A percentile compares a stretch with the other conserved stretches of the same genome.
Evolutionary conservation across 371 early-diverging fungal species (phyloP).

Genomic region (Mucor racemosus): DNA sequence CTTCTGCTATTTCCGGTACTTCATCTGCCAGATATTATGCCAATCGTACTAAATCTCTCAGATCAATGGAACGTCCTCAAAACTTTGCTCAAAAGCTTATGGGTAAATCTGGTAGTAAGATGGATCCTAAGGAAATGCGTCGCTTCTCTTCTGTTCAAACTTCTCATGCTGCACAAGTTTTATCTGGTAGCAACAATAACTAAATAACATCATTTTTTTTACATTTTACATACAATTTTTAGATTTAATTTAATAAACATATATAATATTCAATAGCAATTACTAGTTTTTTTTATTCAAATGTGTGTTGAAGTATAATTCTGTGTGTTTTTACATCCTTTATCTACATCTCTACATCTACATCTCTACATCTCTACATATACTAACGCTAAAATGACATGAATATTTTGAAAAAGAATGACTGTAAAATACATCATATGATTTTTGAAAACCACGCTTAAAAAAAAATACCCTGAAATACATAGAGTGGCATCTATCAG

Average conservation of each 20-base stretch:
- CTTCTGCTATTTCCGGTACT: constrained; percentile 32
- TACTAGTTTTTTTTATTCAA: background rate
- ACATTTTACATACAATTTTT: constrained; percentile 6
- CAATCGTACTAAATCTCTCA: constrained; percentile 36
- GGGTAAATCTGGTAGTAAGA: constrained; percentile 30
- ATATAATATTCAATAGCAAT: background rate
- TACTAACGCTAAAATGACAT: too few relatives aligned
- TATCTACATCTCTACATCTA: too few relatives aligned
- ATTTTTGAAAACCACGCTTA: too few relatives aligned
- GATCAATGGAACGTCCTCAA: constrained; percentile 34
- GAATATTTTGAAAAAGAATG: too few relatives aligned
- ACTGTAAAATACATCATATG: too few relatives aligned
- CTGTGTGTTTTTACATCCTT: too few relatives aligned
- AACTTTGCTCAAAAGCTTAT: constrained; percentile 37
- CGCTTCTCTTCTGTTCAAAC: constrained; percentile 47
- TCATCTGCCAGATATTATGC: constrained; percentile 41
- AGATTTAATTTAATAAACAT: constrained; percentile 5
- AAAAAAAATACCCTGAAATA: too few relatives aligned
- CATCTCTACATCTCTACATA: too few relatives aligned
- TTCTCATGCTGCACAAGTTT: constrained; percentile 21
- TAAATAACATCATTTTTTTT: constrained; percentile 1
- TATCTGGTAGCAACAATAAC: background rate
- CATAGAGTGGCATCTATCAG: too few relatives aligned
- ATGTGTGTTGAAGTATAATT: too few relatives aligned
- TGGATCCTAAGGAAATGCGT: constrained; percentile 54